phyloP scores from a whole-genome alignment of 352 stramenopile genomes.

The Aphanomyces euteiches region DNA sequence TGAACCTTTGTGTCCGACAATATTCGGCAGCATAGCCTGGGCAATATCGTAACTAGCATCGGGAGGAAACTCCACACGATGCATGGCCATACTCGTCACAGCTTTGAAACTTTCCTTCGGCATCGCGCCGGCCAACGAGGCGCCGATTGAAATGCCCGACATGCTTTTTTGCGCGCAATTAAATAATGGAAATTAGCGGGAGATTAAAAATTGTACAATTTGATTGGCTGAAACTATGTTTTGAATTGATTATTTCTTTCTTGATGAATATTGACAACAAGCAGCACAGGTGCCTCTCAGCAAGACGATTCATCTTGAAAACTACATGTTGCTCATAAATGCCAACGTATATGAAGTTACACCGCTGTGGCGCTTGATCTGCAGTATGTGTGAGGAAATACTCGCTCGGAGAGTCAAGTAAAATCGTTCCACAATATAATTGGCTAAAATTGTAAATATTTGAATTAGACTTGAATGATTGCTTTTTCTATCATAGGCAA shows the following conservation, averaged over 20 bases:
- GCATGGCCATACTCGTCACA: conserved; percentile 16
- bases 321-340: too few species aligned
- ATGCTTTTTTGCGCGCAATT: conserved; percentile 2
- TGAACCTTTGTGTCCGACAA: conserved; percentile 7
- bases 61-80: conserved; percentile 17
- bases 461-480: too few species aligned
- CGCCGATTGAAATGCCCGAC: conserved; percentile 24
- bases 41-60: conserved; percentile 3
- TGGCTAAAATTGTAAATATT: too few species aligned
- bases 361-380: too few species aligned
- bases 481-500: too few species aligned
- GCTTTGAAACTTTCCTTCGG: conserved; percentile 3
- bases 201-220: not conserved
- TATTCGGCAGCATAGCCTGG: conserved; percentile 8
- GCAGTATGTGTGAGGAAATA: too few species aligned
- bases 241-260: not conserved
- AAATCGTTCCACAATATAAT: too few species aligned
- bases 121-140: conserved; percentile 10
- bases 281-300: too few species aligned
- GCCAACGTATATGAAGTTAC: too few species aligned
- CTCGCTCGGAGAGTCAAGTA: too few species aligned
- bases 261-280: too few species aligned
- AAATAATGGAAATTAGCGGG: conserved; percentile 17
- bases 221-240: conserved; percentile 4
- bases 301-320: too few species aligned